phyloP scores from a whole-genome alignment of 1,284 basidiomycete species.

The Naganishia sp. region DNA sequence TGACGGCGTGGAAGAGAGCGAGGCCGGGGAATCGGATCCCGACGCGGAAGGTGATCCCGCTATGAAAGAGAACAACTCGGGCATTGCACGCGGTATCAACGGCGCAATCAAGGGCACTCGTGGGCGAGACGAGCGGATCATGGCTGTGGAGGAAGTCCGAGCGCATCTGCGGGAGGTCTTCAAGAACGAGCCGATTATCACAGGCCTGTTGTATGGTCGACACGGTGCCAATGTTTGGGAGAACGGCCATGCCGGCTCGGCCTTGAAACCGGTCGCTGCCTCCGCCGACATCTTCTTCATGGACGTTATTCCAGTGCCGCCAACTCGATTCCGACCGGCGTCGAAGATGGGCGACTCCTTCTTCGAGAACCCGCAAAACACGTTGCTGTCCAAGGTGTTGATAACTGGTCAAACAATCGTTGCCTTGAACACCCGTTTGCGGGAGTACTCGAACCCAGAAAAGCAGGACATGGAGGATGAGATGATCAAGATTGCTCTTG shows the following conservation, averaged over 20 bases:
- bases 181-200: constrained; percentile 76
- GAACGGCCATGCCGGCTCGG: constrained; percentile 58
- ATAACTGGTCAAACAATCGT: constrained; percentile 77
- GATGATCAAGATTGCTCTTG: constrained; percentile 49
- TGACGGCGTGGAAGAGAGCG: constrained; percentile 41
- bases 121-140: constrained; percentile 81
- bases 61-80: constrained; percentile 26
- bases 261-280: constrained; percentile 58
- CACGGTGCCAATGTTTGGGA: constrained; percentile 65
- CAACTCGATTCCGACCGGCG: constrained; percentile 94
- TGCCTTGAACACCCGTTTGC: constrained; percentile 70
- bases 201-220: constrained; percentile 84
- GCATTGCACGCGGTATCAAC: constrained; percentile 68
- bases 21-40: constrained; percentile 54
- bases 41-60: constrained; percentile 54
- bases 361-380: constrained; percentile 97
- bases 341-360: constrained; percentile 87
- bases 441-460: constrained; percentile 49
- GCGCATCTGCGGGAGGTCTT: constrained; percentile 90
- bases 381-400: constrained; percentile 82
- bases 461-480: constrained; percentile 58
- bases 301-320: constrained; percentile 86
- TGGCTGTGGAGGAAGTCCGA: constrained; percentile 88
- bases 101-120: constrained; percentile 73
- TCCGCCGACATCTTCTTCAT: constrained; percentile 97